Evolutionary conservation across 257 asterid genomes (phyloP).

Genomic region (Plantago elongata): DNA sequence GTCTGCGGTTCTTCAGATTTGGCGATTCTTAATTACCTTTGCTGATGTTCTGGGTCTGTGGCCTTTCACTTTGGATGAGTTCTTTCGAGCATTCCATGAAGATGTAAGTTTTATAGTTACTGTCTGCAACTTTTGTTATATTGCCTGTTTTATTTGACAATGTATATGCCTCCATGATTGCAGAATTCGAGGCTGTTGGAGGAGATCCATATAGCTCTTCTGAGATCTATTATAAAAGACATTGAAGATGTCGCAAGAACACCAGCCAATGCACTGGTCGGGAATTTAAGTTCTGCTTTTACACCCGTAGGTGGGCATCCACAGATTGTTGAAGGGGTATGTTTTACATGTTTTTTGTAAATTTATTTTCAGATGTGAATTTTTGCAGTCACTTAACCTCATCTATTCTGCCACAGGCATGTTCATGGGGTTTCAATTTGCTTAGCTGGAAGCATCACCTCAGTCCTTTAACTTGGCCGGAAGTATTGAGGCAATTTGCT

Average conservation of each 20-base stretch:
- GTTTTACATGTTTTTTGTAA: slow-evolving; percentile 14
- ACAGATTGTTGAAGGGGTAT: slow-evolving; percentile 82
- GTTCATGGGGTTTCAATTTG: slow-evolving; percentile 89
- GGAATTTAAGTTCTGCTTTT: slow-evolving; percentile 51
- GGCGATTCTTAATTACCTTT: slow-evolving; percentile 84
- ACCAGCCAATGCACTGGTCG: slow-evolving; percentile 35
- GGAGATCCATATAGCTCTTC: slow-evolving; percentile 77
- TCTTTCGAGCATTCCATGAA: slow-evolving; percentile 72
- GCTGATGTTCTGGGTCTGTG: slow-evolving; percentile 85
- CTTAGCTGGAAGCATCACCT: slow-evolving; percentile 72
- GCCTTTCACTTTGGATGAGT: slow-evolving; percentile 93
- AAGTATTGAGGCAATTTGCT: slow-evolving; percentile 82
- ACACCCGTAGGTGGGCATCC: slow-evolving; percentile 78
- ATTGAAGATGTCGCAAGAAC: slow-evolving; percentile 79
- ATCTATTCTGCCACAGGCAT: slow-evolving; percentile 54
- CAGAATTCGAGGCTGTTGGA: slow-evolving; percentile 86
- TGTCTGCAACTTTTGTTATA: slow-evolving; percentile 6
- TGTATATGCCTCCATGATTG: slow-evolving; percentile 11
- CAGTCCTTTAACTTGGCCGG: slow-evolving; percentile 90
- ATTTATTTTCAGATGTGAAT: slow-evolving; percentile 18
- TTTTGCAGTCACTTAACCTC: slow-evolving; percentile 18
- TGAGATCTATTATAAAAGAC: slow-evolving; percentile 67
- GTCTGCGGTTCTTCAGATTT: slow-evolving; percentile 39
- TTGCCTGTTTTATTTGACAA: background rate
- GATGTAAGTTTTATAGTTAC: slow-evolving; percentile 37